phyloP scores from a whole-genome alignment of 257 asterid species.

The Eustoma russellianum region DNA sequence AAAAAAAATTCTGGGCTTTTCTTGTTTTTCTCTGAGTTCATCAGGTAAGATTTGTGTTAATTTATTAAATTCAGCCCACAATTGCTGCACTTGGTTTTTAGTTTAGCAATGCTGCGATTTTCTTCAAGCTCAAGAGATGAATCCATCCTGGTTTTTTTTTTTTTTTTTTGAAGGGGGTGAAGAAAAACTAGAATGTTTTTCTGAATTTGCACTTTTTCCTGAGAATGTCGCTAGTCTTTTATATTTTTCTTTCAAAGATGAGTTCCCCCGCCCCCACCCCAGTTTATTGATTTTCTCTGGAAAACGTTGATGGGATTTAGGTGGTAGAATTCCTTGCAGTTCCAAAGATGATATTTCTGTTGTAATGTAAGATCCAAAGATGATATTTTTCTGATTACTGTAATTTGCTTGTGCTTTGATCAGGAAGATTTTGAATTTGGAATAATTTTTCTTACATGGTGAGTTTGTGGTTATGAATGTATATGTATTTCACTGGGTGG shows the following conservation, averaged over 20 bases:
- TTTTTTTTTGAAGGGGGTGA: too few relatives aligned
- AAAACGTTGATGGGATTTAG: too few relatives aligned
- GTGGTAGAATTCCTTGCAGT: too few relatives aligned
- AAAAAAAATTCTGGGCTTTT: slow-evolving; percentile 1
- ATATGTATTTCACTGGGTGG: slow-evolving; percentile 4
- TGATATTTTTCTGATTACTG: slow-evolving; percentile 9
- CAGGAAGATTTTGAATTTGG: slow-evolving; percentile 34
- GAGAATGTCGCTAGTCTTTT: neutral
- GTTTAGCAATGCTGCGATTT: too few relatives aligned
- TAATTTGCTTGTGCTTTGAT: slow-evolving; percentile 14
- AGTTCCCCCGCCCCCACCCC: too few relatives aligned
- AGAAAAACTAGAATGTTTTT: too few relatives aligned
- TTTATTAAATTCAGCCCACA: neutral
- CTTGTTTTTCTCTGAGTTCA: neutral
- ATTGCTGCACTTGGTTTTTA: neutral
- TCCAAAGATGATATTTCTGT: neutral
- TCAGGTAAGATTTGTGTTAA: slow-evolving; percentile 9
- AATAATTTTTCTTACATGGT: slow-evolving; percentile 45
- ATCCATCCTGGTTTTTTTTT: too few relatives aligned
- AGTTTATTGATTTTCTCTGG: too few relatives aligned
- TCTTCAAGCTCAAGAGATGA: too few relatives aligned
- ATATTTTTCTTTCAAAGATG: too few relatives aligned
- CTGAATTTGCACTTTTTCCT: neutral
- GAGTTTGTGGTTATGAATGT: slow-evolving; percentile 20
- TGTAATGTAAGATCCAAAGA: slow-evolving; percentile 12